Conservation (phyloP, 192 early-diverging fungal genomes). For the Coemansia nantahalensis region DNA sequence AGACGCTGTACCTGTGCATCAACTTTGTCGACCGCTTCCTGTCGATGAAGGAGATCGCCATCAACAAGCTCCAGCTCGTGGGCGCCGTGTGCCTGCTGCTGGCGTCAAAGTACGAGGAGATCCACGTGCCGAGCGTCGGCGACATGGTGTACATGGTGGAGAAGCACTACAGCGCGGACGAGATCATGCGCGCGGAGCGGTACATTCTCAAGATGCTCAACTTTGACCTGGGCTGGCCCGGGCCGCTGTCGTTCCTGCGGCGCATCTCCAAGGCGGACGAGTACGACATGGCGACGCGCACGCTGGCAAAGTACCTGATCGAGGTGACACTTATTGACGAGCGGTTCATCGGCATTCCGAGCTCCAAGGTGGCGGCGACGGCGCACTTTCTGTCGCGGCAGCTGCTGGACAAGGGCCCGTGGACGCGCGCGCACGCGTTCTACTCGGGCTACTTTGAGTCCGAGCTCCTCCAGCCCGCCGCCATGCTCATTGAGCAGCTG, state of each 20-base stretch:
- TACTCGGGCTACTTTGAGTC: slow-evolving; percentile 70
- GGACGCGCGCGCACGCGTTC: slow-evolving; percentile 57
- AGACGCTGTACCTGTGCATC: slow-evolving; percentile 57
- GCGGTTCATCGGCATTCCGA: slow-evolving; percentile 54
- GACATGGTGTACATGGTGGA: slow-evolving; percentile 54
- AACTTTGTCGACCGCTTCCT: slow-evolving; percentile 63
- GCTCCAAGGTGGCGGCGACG: slow-evolving; percentile 50
- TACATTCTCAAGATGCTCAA: slow-evolving; percentile 55
- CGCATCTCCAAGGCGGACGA: slow-evolving; percentile 60
- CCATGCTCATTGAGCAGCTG: slow-evolving; percentile 56
- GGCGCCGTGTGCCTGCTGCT: slow-evolving; percentile 55
- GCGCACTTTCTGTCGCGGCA: slow-evolving; percentile 46
- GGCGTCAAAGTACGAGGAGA: slow-evolving; percentile 62
- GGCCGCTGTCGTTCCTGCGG: slow-evolving; percentile 58
- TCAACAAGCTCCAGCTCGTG: slow-evolving; percentile 58
- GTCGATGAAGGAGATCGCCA: slow-evolving; percentile 43
- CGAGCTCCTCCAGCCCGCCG: slow-evolving; percentile 47
- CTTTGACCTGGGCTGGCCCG: slow-evolving; percentile 60
- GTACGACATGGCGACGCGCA: slow-evolving; percentile 58
- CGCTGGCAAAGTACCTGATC: slow-evolving; percentile 59
- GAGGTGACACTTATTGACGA: slow-evolving; percentile 59
- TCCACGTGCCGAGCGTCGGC: slow-evolving; percentile 53
- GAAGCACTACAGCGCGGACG: slow-evolving; percentile 43
- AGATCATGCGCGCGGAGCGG: slow-evolving; percentile 58
- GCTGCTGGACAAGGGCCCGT: slow-evolving; percentile 44